These are phyloP conservation scores for Mortierella sp. DNA, from an alignment of 371 early-diverging fungal genomes.

Conservation along the genomic window DNA sequence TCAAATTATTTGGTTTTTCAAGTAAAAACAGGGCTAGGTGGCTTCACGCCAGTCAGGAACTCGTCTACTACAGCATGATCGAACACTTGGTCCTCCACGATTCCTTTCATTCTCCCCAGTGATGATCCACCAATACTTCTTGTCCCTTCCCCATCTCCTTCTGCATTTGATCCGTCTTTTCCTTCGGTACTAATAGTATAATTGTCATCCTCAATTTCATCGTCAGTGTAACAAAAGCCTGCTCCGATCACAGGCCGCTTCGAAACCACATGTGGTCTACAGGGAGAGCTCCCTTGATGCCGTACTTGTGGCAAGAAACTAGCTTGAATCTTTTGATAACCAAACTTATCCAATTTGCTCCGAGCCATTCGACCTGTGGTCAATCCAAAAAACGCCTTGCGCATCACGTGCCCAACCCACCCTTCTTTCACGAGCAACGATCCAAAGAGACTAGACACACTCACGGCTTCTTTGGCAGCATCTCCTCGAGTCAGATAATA, in stretches of 20 bases:
- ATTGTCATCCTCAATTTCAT: too few relatives aligned
- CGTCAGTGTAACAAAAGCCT: too few relatives aligned
- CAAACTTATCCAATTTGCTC: conserved; percentile 6
- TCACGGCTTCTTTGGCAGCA: conserved; percentile 12
- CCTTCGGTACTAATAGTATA: too few relatives aligned
- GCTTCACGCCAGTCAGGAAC: conserved; percentile 4
- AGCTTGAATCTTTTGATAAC: conserved; percentile 21
- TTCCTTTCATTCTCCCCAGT: not conserved
- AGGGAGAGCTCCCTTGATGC: conserved; percentile 15
- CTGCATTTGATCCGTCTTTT: too few relatives aligned
- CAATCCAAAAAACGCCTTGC: conserved; percentile 6
- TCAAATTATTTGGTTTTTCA: too few relatives aligned
- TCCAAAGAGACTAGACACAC: conserved; percentile 14
- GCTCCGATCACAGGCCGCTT: not conserved
- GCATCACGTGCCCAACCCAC: conserved; percentile 13
- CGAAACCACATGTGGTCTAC: conserved; percentile 9
- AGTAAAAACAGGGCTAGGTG: too few relatives aligned
- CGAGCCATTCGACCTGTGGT: conserved; percentile 10
- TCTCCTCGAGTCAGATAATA: conserved; percentile 9
- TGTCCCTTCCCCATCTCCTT: not conserved
- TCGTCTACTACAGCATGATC: conserved; percentile 22
- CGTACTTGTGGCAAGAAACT: conserved; percentile 22
- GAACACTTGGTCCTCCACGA: not conserved
- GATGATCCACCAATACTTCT: not conserved
- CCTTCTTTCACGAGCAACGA: conserved; percentile 18